Base-by-base conservation (phyloP, 2,329 filamentous ascomycete species). In the Beauveria sp. region DNA sequence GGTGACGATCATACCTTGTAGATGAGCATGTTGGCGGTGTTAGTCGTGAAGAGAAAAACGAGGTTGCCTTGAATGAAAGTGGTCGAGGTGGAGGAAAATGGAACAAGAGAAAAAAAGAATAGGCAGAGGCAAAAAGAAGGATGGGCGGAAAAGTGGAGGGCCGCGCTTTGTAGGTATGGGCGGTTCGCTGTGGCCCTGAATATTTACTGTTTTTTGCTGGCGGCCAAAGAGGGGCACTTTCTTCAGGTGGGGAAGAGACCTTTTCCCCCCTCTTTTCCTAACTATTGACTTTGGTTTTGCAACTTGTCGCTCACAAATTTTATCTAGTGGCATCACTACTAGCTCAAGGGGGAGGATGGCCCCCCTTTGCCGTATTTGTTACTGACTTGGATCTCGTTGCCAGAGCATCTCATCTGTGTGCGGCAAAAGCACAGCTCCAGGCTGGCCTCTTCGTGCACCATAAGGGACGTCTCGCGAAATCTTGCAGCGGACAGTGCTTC, bases 21-120 rank as follows among this genome's bases (percentile, higher is more conserved):
- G 56, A 62, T 60, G n/a, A 59, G 55, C 61, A 62, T 62, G 50
- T 34, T 60, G 55, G 55, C 56, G 61, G 61, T 62, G 37, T 62
- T 62, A 22, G 43, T 26, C 37, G 43, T 62, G 12, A 20, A 30
- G 22, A 51, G 14, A 47, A 43, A 48, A 46, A 40, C 18, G 28
- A 53, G 14, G 53, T 34, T 37, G 43, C 34, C 37, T 20, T 51
- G 37, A 47, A 61, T 51, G 40, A 44, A 44, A 40, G 50, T 59
- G 40, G 28, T 51, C 37, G 57, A 54, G 50, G 57, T 59, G 50
- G 50, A 54, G 57, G 50, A 28, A 52, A 46, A 43, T 16, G 28
- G 22, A 53, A 46, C 34, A 40, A n/a, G 9, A n/a, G n/a, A 57
- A 48, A 40, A 59, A 44, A 53, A 51, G 18, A 12, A 30, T 24